Percentiles rank a stretch among this genome's conserved stretches.
These are phyloP conservation scores for Pichia gijzeniarum DNA, from an alignment of 805 yeast genomes.

Conservation along the genomic window DNA sequence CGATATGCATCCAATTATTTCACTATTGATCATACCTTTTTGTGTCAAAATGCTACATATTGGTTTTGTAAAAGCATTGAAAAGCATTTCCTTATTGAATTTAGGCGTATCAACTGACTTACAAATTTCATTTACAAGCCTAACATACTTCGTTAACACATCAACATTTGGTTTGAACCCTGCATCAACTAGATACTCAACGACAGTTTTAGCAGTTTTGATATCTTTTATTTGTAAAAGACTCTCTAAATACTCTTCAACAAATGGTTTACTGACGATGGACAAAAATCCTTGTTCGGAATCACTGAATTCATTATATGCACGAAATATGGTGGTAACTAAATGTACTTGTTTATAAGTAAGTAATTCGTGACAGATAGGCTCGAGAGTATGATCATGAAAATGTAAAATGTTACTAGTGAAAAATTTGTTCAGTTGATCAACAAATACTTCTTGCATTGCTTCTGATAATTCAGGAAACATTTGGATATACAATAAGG, in stretches of 20 bases:
- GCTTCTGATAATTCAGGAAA: constrained; percentile 1
- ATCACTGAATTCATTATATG: constrained; percentile 7
- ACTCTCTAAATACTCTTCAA: constrained; percentile 13
- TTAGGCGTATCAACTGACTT: constrained; percentile 13
- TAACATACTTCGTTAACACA: constrained; percentile 15
- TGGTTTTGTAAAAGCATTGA: constrained; percentile 21
- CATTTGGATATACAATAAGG: constrained; percentile 7
- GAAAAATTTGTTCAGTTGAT: constrained; percentile 7
- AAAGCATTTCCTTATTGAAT: constrained; percentile 18
- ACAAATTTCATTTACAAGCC: constrained; percentile 14
- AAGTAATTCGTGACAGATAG: constrained; percentile 3
- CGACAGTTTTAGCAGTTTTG: constrained; percentile 14
- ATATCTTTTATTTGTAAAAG: constrained; percentile 16
- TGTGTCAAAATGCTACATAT: constrained; percentile 11
- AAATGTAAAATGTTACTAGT: constrained; percentile 11
- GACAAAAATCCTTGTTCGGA: constrained; percentile 6
- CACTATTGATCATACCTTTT: constrained; percentile 10
- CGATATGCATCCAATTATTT: constrained; percentile 9
- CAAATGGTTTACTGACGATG: constrained; percentile 2
- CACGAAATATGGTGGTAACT: constrained; percentile 5
- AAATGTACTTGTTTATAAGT: neutral
- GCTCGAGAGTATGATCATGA: constrained; percentile 11
- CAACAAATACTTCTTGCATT: constrained; percentile 1
- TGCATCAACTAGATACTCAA: constrained; percentile 12
- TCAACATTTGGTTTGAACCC: constrained; percentile 14